Evolutionary conservation across 805 yeast genomes (phyloP), one percentile per base, ranked within the genome.

Genomic region (Saccharomycopsis olivae): DNA sequence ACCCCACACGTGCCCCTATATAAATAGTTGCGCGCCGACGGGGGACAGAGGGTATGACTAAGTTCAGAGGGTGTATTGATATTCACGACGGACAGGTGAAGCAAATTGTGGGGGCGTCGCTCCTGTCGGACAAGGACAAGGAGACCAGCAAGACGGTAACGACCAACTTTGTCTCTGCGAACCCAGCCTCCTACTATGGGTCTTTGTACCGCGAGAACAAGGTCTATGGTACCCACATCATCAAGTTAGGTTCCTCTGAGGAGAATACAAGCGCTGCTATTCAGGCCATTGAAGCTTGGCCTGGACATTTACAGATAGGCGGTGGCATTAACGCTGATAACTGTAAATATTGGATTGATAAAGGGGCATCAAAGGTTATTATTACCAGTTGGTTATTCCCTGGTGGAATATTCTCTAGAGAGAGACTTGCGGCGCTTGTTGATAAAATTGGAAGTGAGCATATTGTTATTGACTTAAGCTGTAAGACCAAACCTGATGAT

Each of bases 21-120:
- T n/a, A n/a, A n/a, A n/a, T n/a, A n/a, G n/a, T n/a, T n/a, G n/a
- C n/a, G n/a, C n/a, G n/a, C n/a, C n/a, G n/a, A n/a, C n/a, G n/a
- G n/a, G n/a, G n/a, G n/a, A n/a, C n/a, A n/a, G n/a, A n/a, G n/a
- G n/a, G n/a, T 24, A 87, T 88, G 96, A 88, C 96, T 0, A 68
- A 69, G 38, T 92, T 85, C 61, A 73, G 88, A 52, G 97, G 96
- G 1, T 92, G 99, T 54, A 89, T 92, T 29, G 98, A 92, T 56
- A 77, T 92, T 43, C 99, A 92, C 58, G 72, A 81, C 5, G 98
- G 98, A 2, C 80, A 84, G 50, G 98, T 92, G 46, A 92, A 92
- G 54, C 98, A 92, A 57, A 92, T 92, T 39, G 96, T 92, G 1
- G 99, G 98, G 5, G 95, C 96, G 0, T 82, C 96, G 0, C 64